These are phyloP conservation scores for Colletotrichum karsti DNA, from an alignment of 2,329 filamentous ascomycete species.

Conservation along the genomic window DNA sequence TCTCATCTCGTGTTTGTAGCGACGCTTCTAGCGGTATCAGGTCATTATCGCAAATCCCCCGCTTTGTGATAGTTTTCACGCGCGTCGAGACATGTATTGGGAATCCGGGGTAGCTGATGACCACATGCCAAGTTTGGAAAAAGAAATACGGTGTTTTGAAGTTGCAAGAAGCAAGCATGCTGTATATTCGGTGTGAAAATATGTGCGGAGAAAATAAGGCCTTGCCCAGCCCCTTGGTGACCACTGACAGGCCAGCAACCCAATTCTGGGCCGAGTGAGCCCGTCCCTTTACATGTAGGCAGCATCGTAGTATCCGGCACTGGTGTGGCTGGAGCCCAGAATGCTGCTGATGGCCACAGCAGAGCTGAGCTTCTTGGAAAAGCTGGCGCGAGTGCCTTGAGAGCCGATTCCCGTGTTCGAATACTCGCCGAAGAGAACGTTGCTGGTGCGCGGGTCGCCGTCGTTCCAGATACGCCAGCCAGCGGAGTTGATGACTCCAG, in stretches of 20 bases:
- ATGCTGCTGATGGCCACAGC: conserved; percentile 43
- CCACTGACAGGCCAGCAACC: background rate
- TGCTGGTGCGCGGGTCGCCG: conserved; percentile 54
- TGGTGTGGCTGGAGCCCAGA: conserved; percentile 36
- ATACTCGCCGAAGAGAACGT: conserved; percentile 67
- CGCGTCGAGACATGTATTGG: no score
- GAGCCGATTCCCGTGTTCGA: conserved; percentile 66
- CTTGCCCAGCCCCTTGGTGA: no score
- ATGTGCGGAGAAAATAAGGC: background rate
- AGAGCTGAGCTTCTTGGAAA: conserved; percentile 42
- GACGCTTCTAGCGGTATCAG: no score
- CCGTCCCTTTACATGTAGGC: conserved; percentile 33
- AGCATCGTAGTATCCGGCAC: conserved; percentile 36
- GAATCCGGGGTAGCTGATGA: no score
- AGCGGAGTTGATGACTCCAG: conserved; percentile 63
- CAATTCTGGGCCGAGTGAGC: background rate
- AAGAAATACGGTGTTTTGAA: background rate
- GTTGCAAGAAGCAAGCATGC: background rate
- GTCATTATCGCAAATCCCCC: background rate
- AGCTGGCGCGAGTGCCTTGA: conserved; percentile 58
- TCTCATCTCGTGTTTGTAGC: no score
- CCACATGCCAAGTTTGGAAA: no score
- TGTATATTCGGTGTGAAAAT: conserved; percentile 2
- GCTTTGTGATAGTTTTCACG: no score
- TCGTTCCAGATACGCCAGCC: conserved; percentile 67